Base-by-base conservation (phyloP, 305 asterid species). In the Rubia tinctorum region DNA sequence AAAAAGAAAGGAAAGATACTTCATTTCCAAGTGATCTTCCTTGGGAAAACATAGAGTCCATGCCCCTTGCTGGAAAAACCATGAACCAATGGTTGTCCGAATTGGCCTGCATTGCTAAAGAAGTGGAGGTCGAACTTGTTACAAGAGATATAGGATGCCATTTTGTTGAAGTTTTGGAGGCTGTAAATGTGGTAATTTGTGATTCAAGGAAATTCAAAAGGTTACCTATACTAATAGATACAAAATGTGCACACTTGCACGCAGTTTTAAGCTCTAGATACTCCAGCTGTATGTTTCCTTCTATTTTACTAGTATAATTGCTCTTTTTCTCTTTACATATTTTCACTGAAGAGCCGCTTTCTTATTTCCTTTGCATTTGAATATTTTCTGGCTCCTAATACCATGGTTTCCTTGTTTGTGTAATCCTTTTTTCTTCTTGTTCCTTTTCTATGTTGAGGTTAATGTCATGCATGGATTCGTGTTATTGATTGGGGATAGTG, bases 121-220 rank as follows among this genome's bases (percentile, higher is more conserved):
- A 93, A 86, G 97, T 91, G 53, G 93, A 89, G 83, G 97, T 91
- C 2, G 98, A 89, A 83, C 84, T 93, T 27, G 92, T 88, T 63
- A 78, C 89, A 42, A 86, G 95, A 78, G 96, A 93, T 42, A 89
- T 91, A 43, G 98, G 96, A 74, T 91, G 96, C 40, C 79, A 91
- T 79, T 75, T 89, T 78, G 86, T 78, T 13, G 92, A 91, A 84
- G 94, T 91, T 81, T 62, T 93, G 77, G 97, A 88, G 66, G 95
- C 97, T 1, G 97, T 93, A 49, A 93, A 91, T 82, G 72, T 85
- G 68, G 89, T 93, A 69, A 88, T 93, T 75, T 91, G 91, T 8
- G 76, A 87, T 77, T 80, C 76, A 7, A 91, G 93, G 80, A 88
- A 94, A 76, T 88, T 93, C 82, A 88, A 88, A 82, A 85, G 98